Evolutionary conservation across 2,329 filamentous ascomycete species (phyloP).

Genomic region (Colletotrichum sp.): DNA sequence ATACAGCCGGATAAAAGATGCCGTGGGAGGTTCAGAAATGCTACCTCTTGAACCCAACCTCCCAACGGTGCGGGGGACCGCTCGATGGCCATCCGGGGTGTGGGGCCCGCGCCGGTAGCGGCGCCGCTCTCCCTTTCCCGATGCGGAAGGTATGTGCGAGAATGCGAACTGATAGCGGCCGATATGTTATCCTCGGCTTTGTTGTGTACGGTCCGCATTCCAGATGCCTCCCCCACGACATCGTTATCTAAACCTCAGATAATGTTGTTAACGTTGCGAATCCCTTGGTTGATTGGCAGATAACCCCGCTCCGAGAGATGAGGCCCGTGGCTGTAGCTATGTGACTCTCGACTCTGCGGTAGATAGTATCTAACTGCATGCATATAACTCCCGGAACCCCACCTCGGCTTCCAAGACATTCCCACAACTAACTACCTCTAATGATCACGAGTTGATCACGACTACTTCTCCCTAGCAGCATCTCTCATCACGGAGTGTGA

Average conservation of each 20-base stretch:
- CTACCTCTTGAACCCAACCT: not conserved
- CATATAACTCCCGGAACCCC: not conserved
- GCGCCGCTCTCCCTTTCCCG: not conserved
- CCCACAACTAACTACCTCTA: not conserved
- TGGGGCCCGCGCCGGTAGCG: not conserved
- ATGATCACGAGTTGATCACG: rapidly evolving
- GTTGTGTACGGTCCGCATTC: not conserved
- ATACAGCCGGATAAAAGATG: not conserved
- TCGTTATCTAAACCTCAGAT: not conserved
- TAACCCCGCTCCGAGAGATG: not conserved
- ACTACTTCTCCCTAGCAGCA: not conserved
- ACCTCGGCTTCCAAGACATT: not conserved
- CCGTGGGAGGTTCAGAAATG: not conserved
- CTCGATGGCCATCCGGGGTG: not conserved
- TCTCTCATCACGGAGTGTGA: not conserved
- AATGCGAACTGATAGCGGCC: not conserved
- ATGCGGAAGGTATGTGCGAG: not conserved
- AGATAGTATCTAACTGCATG: not conserved
- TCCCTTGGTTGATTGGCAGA: not conserved
- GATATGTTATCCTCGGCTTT: not conserved
- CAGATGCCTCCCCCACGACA: not conserved
- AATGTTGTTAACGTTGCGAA: not conserved
- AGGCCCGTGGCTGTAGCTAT: not conserved
- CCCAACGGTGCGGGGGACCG: not conserved
- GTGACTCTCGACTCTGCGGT: no score